Evolutionary conservation across 192 early-diverging fungal species (phyloP).

Genomic region (Rhizophagus prolifer): DNA sequence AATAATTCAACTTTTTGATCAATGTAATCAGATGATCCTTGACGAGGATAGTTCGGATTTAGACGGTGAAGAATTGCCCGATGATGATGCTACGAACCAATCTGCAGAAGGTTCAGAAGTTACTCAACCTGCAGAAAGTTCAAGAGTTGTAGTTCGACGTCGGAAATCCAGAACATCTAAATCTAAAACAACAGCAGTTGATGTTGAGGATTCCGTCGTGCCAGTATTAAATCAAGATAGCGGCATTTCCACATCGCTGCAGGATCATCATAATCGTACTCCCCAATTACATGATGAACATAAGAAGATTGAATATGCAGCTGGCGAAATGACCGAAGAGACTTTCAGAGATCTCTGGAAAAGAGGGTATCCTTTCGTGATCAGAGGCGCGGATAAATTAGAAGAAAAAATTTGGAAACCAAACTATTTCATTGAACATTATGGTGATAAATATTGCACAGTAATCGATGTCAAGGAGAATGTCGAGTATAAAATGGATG

Average conservation of each 20-base stretch:
- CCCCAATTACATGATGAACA: background rate
- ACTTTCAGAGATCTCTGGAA: background rate
- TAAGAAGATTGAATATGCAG: background rate
- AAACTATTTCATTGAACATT: background rate
- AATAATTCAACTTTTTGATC: background rate
- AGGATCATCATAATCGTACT: background rate
- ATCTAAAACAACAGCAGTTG: background rate
- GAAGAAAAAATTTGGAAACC: background rate
- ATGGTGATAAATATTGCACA: background rate
- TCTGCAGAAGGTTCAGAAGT: background rate
- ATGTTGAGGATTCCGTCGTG: background rate
- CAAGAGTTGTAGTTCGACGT: background rate
- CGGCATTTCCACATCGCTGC: background rate
- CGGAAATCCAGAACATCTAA: background rate
- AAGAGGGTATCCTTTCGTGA: slow-evolving; percentile 6
- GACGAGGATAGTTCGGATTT: background rate
- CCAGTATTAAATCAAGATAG: background rate
- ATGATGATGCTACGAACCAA: background rate
- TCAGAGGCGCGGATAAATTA: background rate
- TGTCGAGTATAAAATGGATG: background rate
- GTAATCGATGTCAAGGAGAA: background rate
- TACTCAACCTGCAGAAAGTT: background rate
- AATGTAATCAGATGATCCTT: background rate
- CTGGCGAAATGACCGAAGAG: background rate
- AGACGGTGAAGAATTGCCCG: background rate